Percentiles rank a stretch among this genome's conserved stretches.
Conservation (phyloP, 441 rosid genomes). For the Pelargonium exstipulatum region DNA sequence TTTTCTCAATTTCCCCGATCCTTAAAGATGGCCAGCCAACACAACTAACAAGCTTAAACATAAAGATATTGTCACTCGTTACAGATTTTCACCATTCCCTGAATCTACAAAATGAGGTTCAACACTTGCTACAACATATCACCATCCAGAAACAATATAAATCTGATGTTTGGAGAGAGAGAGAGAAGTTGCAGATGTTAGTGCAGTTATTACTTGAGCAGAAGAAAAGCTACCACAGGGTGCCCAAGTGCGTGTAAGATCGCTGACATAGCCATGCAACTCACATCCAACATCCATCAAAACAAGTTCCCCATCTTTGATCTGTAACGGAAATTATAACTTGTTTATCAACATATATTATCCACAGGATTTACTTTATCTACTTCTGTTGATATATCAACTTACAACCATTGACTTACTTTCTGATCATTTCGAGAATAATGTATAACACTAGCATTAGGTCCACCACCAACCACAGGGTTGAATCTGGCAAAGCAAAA, state of each 20-base stretch:
- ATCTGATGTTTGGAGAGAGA: too few relatives aligned
- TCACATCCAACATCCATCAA: conserved; percentile 98
- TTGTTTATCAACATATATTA: neutral
- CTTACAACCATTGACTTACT: conserved; percentile 37
- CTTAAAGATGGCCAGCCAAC: too few relatives aligned
- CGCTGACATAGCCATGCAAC: conserved; percentile 90
- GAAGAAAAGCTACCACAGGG: conserved; percentile 78
- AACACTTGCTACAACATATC: too few relatives aligned
- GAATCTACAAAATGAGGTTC: too few relatives aligned
- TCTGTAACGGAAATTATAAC: conserved; percentile 36
- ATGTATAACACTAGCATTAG: conserved; percentile 81
- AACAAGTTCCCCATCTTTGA: conserved; percentile 77
- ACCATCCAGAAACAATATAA: too few relatives aligned
- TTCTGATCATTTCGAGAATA: conserved; percentile 90
- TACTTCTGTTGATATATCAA: conserved; percentile 13
- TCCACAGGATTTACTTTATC: conserved; percentile 7
- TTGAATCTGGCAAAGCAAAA: conserved; percentile 51
- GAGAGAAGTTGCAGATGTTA: neutral
- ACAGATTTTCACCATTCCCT: too few relatives aligned
- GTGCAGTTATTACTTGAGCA: conserved; percentile 42
- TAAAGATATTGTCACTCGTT: too few relatives aligned
- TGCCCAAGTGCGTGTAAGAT: conserved; percentile 96
- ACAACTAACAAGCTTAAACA: too few relatives aligned
- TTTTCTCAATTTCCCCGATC: too few relatives aligned
- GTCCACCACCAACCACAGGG: conserved; percentile 95